Evolutionary conservation across 1,284 basidiomycete genomes (phyloP).

Genomic region (Stygiomarasmius scandens): DNA sequence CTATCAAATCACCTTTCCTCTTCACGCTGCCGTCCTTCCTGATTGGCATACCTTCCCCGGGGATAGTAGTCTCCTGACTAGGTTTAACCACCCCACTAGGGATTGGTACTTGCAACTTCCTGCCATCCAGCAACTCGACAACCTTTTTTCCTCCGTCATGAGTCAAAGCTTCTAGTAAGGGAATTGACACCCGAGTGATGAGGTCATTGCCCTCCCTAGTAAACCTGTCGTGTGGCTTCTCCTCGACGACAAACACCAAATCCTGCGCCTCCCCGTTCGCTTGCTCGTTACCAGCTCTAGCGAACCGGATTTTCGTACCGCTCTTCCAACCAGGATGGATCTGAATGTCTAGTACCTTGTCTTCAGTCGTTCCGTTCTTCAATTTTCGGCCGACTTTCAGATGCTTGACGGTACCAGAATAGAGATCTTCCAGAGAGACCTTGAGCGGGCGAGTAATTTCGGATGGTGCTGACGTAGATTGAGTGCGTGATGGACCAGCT

Average conservation of each 20-base stretch:
- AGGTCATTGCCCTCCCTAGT: slow-evolving; percentile 84
- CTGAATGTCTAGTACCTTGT: slow-evolving; percentile 90
- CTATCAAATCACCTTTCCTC: slow-evolving; percentile 82
- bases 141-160: slow-evolving; percentile 47
- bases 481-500: slow-evolving; percentile 18
- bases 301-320: slow-evolving; percentile 92
- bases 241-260: slow-evolving; percentile 89
- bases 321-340: slow-evolving; percentile 86
- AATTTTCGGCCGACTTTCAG: slow-evolving; percentile 85
- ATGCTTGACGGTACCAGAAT: slow-evolving; percentile 85
- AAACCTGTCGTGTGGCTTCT: slow-evolving; percentile 83
- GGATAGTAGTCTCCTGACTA: slow-evolving; percentile 69
- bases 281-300: slow-evolving; percentile 85
- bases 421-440: slow-evolving; percentile 90
- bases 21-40: slow-evolving; percentile 75
- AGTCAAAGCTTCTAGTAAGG: slow-evolving; percentile 85
- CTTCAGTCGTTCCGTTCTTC: slow-evolving; percentile 76
- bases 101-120: slow-evolving; percentile 68
- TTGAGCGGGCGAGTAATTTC: slow-evolving; percentile 88
- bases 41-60: slow-evolving; percentile 90
- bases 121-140: slow-evolving; percentile 78
- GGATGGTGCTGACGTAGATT: slow-evolving; percentile 36
- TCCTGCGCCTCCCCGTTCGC: slow-evolving; percentile 77
- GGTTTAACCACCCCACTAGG: slow-evolving; percentile 81
- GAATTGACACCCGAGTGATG: slow-evolving; percentile 60